phyloP scores from a whole-genome alignment of 352 stramenopile species.

The Pythium oligandrum region DNA sequence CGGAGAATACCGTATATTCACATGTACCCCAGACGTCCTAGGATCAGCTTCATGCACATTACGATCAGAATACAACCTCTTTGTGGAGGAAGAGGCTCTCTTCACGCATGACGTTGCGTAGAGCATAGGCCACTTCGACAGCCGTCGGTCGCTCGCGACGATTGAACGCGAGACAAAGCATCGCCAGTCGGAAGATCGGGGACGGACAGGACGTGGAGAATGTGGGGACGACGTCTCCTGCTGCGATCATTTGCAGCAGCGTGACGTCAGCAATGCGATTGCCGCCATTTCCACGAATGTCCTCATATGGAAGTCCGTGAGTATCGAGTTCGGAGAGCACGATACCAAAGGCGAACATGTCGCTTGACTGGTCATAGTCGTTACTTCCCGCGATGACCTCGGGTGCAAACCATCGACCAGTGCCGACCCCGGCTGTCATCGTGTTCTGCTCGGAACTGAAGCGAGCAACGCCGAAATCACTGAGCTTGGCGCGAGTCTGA shows the following conservation, averaged over 20 bases:
- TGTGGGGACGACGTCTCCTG: conserved; percentile 22
- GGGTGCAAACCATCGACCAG: conserved; percentile 27
- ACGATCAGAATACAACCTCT: too few species aligned
- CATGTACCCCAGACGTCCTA: too few species aligned
- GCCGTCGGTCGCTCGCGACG: conserved; percentile 23
- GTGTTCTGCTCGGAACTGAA: conserved; percentile 29
- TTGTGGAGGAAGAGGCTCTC: too few species aligned
- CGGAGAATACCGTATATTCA: too few species aligned
- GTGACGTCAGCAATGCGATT: conserved; percentile 32
- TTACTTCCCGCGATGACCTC: conserved; percentile 30
- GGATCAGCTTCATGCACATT: too few species aligned
- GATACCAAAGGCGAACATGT: conserved; percentile 32
- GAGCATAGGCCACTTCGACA: conserved; percentile 24
- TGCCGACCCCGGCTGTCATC: conserved; percentile 33
- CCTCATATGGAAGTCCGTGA: conserved; percentile 32
- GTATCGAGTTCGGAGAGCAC: conserved; percentile 41
- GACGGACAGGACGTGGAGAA: conserved; percentile 24
- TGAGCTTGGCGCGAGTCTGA: conserved; percentile 28
- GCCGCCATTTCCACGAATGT: conserved; percentile 15
- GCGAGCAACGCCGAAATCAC: conserved; percentile 29
- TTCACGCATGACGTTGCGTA: conserved; percentile 20
- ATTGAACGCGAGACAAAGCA: conserved; percentile 27
- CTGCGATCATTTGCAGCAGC: conserved; percentile 36
- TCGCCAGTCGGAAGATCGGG: conserved; percentile 25
- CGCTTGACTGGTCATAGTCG: conserved; percentile 30